These are phyloP conservation scores for Lecanicillium sp. DNA, from an alignment of 2,329 filamentous ascomycete genomes.

Conservation along the genomic window DNA sequence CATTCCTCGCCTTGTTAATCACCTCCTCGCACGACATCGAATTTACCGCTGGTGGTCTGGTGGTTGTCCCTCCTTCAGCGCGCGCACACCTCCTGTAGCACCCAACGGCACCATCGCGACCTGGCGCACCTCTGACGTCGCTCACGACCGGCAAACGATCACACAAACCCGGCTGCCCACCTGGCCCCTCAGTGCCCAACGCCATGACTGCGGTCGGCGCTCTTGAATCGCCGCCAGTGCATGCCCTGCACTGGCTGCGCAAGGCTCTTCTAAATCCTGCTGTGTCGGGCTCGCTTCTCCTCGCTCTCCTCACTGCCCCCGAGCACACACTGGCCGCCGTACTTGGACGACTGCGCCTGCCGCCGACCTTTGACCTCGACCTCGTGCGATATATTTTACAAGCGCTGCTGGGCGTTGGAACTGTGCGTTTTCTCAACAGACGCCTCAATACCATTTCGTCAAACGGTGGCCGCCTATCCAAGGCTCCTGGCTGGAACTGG, in stretches of 20 bases:
- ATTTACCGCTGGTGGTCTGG: too few species aligned
- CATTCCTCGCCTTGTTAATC: too few species aligned
- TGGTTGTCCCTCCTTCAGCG: too few species aligned
- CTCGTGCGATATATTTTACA: background rate
- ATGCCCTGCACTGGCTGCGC: conserved; percentile 6
- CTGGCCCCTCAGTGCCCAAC: too few species aligned
- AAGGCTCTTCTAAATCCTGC: conserved; percentile 9
- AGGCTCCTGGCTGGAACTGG: conserved; percentile 46
- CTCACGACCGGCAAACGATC: too few species aligned
- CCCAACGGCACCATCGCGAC: too few species aligned
- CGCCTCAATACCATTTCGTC: conserved; percentile 4
- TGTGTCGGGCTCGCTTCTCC: conserved; percentile 12
- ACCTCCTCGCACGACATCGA: too few species aligned
- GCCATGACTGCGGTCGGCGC: conserved; percentile 3
- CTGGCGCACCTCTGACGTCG: too few species aligned
- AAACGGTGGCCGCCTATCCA: conserved; percentile 6
- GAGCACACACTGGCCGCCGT: conserved; percentile 5
- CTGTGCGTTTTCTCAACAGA: conserved; percentile 5
- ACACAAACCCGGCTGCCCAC: too few species aligned
- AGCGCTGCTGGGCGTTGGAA: background rate
- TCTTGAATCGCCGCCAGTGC: conserved; percentile 11
- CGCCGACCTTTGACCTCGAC: conserved; percentile 5
- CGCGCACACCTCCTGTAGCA: too few species aligned
- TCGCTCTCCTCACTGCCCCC: conserved; percentile 9
- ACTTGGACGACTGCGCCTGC: conserved; percentile 7